These are phyloP conservation scores for Tylopilus sp. DNA, from an alignment of 768 basidiomycete genomes.

Conservation along the genomic window DNA sequence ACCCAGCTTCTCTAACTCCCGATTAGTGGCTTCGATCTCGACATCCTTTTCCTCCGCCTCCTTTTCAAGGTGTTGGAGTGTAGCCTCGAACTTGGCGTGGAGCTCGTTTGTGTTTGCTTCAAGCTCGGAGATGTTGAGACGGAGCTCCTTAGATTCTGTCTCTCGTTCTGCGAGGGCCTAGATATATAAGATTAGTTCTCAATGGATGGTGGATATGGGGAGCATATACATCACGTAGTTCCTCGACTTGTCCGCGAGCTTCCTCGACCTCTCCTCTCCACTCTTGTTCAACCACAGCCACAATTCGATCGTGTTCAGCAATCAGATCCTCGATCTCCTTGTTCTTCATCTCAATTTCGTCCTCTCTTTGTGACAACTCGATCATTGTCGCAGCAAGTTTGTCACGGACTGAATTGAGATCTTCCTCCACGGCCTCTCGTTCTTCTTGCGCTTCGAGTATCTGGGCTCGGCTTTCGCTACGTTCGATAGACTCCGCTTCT, in stretches of 20 bases:
- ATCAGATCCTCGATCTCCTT: constrained; percentile 78
- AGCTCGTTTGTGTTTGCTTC: constrained; percentile 69
- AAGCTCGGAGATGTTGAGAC: constrained; percentile 69
- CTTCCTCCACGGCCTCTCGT: constrained; percentile 76
- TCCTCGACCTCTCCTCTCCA: constrained; percentile 90
- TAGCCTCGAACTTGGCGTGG: constrained; percentile 70
- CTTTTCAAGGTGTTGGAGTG: constrained; percentile 70
- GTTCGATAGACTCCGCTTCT: constrained; percentile 61
- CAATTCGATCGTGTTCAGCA: constrained; percentile 66
- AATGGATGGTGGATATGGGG: not conserved
- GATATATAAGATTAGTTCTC: constrained; percentile 1
- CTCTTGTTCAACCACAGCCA: constrained; percentile 73
- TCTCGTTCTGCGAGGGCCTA: constrained; percentile 79
- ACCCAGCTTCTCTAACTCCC: constrained; percentile 76
- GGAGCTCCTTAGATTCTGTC: constrained; percentile 70
- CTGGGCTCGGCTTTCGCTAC: constrained; percentile 70
- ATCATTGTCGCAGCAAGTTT: constrained; percentile 77
- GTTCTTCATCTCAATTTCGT: constrained; percentile 78
- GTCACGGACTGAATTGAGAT: constrained; percentile 69
- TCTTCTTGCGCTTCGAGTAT: constrained; percentile 70
- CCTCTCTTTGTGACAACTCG: constrained; percentile 82
- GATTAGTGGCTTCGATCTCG: constrained; percentile 68
- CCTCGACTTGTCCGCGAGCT: constrained; percentile 71
- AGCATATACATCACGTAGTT: constrained; percentile 63
- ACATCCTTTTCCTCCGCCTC: constrained; percentile 79